phyloP scores from a whole-genome alignment of 345 rosid species.

The Hypericum perforatum region DNA sequence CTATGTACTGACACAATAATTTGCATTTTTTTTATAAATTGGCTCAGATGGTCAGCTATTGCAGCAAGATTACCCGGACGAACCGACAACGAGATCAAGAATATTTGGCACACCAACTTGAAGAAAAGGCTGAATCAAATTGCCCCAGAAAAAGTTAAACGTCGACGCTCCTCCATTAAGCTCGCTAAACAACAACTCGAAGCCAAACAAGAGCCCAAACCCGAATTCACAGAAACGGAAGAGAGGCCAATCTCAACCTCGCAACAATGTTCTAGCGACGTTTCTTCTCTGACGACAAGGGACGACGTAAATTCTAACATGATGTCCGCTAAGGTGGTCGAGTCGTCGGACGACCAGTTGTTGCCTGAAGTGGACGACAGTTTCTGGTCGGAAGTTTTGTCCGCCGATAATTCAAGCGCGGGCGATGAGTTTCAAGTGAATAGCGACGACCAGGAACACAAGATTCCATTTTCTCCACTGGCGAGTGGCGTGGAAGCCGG shows the following conservation, averaged over 20 bases:
- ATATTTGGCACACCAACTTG: slow-evolving; percentile 77
- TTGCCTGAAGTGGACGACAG: background rate
- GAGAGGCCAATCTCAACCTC: background rate
- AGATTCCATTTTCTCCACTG: background rate
- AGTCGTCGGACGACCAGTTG: background rate
- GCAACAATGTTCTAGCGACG: background rate
- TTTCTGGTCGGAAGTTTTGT: slow-evolving; percentile 7
- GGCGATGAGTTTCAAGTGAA: background rate
- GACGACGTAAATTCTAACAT: background rate
- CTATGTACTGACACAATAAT: background rate
- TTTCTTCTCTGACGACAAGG: background rate
- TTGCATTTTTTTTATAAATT: background rate
- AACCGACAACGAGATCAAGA: slow-evolving; percentile 80
- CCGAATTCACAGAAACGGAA: background rate
- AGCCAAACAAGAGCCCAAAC: background rate
- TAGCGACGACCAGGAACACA: background rate
- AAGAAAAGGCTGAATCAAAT: slow-evolving; percentile 47
- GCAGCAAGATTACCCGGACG: slow-evolving; percentile 74
- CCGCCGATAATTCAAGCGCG: background rate
- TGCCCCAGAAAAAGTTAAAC: background rate
- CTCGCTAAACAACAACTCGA: no score
- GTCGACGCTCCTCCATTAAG: background rate
- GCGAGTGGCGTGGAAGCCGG: no score
- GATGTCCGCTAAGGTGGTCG: background rate
- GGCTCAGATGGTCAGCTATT: slow-evolving; percentile 70